Evolutionary conservation across 1,139 yeast genomes (phyloP), one percentile per base, ranked within the genome.

Genomic region (Protomyces inouyei): DNA sequence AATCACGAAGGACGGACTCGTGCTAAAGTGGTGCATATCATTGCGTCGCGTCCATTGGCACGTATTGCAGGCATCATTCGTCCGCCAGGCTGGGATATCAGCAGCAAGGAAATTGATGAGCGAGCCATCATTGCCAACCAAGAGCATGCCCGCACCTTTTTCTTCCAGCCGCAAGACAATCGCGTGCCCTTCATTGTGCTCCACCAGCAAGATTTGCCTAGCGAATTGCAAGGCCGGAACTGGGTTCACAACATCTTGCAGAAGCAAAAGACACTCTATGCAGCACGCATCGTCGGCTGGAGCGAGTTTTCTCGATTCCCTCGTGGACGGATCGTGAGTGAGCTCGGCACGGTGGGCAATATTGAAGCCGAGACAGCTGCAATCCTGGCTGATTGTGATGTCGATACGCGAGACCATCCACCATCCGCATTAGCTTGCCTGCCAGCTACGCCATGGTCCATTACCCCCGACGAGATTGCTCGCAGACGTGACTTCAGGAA

Each of bases 381-480:
- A 0, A 87, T 93, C 65, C 80, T 93, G 70, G 84, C 98, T 72
- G 98, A 93, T 74, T 91, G 90, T 76, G 93, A 92, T 77, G 93
- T 93, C 73, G 79, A 88, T 68, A 87, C 95, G 70, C 96, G 91
- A 72, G 95, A 88, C 73, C 92, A 91, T 74, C 82, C 77, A 28
- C 77, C 75, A 9, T 73, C 76, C 5, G 85, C 83, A 3, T 71
- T 80, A 37, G 81, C 82, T 6, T 71, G 72, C 37, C 68, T 75
- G 36, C 69, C 75, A 2, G 57, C 61, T 4, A 67, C 69, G 5
- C 61, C 70, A 28, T 60, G 66, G 66, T 18, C 45, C 18, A 55
- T 57, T 10, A 35, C 66, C 1, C 63, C 43, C 14, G 66, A 70
- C 10, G 71, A 69, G 3, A 66, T 70, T 18, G 72, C 72, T n/a